Evolutionary conservation across 768 basidiomycete genomes (phyloP).

Genomic region (Russula sp.): DNA sequence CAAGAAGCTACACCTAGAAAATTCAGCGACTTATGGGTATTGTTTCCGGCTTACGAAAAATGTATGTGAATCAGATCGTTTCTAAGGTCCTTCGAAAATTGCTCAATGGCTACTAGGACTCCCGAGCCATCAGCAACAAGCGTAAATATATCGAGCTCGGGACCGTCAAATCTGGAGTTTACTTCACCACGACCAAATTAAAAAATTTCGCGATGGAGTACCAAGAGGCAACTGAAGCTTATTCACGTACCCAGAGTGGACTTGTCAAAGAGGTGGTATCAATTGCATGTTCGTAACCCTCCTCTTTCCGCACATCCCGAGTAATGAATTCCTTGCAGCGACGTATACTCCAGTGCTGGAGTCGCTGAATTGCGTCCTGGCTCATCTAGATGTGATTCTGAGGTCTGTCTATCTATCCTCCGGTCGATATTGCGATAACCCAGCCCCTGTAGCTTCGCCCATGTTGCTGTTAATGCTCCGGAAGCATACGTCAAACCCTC

Average conservation of each 20-base stretch:
- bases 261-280: conserved; percentile 89
- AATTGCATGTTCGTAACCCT: conserved; percentile 63
- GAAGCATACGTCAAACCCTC: conserved; percentile 85
- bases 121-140: conserved; percentile 53
- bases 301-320: neutral
- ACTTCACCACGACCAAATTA: conserved; percentile 76
- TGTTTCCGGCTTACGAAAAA: conserved; percentile 90
- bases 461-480: conserved; percentile 81
- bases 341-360: conserved; percentile 90
- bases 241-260: conserved; percentile 66
- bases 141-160: conserved; percentile 77
- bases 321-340: conserved; percentile 38
- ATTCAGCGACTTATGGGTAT: conserved; percentile 82
- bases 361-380: conserved; percentile 71
- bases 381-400: conserved; percentile 85
- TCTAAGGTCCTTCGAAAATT: neutral
- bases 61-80: conserved; percentile 37
- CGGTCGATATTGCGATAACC: neutral
- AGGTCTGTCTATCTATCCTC: conserved; percentile 42
- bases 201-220: conserved; percentile 69
- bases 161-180: conserved; percentile 78
- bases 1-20: conserved; percentile 95
- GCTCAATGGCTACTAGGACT: conserved; percentile 51
- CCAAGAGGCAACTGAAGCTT: conserved; percentile 56
- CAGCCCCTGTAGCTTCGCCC: conserved; percentile 61